Evolutionary conservation across 768 basidiomycete genomes (phyloP).

Genomic region (Suillus clintonianus): DNA sequence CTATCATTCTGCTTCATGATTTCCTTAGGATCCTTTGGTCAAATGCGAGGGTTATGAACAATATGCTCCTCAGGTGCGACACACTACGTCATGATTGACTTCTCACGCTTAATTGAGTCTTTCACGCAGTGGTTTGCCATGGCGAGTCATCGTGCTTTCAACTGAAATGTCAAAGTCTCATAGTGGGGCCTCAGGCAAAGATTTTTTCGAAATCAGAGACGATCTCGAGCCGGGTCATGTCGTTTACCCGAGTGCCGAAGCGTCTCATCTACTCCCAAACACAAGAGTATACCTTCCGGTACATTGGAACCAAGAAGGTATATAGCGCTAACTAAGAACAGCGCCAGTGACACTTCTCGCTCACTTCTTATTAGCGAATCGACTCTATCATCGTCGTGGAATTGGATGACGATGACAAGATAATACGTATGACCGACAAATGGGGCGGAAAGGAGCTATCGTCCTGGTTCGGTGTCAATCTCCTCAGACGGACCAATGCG

Average conservation of each 20-base stretch:
- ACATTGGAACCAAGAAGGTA: conserved; percentile 55
- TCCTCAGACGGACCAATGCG: conserved; percentile 52
- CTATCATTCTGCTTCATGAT: background rate
- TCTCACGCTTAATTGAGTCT: background rate
- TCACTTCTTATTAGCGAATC: conserved; percentile 42
- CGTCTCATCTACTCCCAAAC: conserved; percentile 60
- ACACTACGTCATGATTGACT: background rate
- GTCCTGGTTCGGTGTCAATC: conserved; percentile 45
- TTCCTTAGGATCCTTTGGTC: conserved; percentile 48
- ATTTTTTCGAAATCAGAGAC: conserved; percentile 52
- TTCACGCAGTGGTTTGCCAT: conserved; percentile 50
- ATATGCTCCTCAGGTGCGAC: conserved; percentile 55
- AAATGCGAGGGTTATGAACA: conserved; percentile 52
- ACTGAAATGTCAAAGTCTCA: conserved; percentile 1
- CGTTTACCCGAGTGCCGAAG: conserved; percentile 59
- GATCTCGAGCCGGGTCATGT: conserved; percentile 54
- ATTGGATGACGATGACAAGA: conserved; percentile 65
- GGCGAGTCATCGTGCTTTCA: conserved; percentile 34
- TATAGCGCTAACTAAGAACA: background rate
- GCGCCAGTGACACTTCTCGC: background rate
- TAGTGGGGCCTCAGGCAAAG: conserved; percentile 48
- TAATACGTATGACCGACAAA: conserved; percentile 57
- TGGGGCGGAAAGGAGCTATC: conserved; percentile 60
- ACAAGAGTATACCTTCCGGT: conserved; percentile 60
- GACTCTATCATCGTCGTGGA: conserved; percentile 65